Evolutionary conservation across 148 eudicot genomes (phyloP).

Genomic region (Agrostemma githago): DNA sequence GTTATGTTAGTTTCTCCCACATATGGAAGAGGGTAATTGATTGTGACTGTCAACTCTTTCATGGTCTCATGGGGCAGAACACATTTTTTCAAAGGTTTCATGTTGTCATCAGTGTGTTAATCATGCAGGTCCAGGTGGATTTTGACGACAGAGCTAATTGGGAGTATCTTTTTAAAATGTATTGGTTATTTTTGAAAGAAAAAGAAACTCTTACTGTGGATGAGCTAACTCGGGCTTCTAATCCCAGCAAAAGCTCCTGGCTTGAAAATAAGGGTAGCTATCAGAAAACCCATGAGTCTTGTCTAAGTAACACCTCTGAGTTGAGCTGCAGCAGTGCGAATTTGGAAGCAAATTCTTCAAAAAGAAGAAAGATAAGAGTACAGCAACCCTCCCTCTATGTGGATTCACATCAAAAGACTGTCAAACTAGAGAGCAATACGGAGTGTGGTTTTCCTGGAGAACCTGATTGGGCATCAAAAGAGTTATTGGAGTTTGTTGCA

Average conservation of each 20-base stretch:
- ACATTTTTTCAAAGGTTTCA: background rate
- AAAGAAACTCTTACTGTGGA: slow-evolving; percentile 57
- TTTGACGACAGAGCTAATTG: slow-evolving; percentile 85
- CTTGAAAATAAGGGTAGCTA: slow-evolving; percentile 21
- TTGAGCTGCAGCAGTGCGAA: slow-evolving; percentile 10
- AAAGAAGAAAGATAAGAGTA: slow-evolving; percentile 43
- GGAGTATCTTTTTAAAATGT: slow-evolving; percentile 96
- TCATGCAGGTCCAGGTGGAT: slow-evolving; percentile 78
- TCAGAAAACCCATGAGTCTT: slow-evolving; percentile 15
- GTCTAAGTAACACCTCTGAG: slow-evolving; percentile 11
- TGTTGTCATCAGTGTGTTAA: slow-evolving; percentile 7
- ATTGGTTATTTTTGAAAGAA: slow-evolving; percentile 68
- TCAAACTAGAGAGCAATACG: slow-evolving; percentile 27
- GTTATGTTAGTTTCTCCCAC: background rate
- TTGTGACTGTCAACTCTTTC: background rate
- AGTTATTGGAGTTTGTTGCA: slow-evolving; percentile 78
- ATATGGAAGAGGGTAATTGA: background rate
- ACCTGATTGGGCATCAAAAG: slow-evolving; percentile 78
- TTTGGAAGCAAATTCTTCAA: slow-evolving; percentile 41
- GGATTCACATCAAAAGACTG: slow-evolving; percentile 22
- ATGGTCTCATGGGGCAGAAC: background rate
- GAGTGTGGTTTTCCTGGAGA: slow-evolving; percentile 19
- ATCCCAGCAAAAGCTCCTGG: slow-evolving; percentile 47
- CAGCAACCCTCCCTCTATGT: slow-evolving; percentile 25
- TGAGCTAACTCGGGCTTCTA: slow-evolving; percentile 68